These are phyloP conservation scores for Colletotrichum scovillei DNA, from an alignment of 2,329 filamentous ascomycete species.

Conservation along the genomic window DNA sequence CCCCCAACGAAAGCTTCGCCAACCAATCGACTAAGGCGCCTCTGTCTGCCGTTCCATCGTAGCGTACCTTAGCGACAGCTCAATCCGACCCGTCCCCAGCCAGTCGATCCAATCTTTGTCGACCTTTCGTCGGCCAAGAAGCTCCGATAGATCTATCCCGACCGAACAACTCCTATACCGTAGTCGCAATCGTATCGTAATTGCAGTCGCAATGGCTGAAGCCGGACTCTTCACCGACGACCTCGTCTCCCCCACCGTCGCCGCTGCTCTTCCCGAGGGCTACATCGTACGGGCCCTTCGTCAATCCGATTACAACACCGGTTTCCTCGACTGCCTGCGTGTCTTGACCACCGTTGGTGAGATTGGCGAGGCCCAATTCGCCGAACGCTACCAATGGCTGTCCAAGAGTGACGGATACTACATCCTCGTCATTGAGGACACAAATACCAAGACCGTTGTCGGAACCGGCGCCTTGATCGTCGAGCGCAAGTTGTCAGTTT, in stretches of 20 bases:
- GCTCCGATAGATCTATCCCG: neutral
- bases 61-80: neutral
- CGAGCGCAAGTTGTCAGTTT: constrained; percentile 90
- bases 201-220: constrained; percentile 39
- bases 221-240: constrained; percentile 80
- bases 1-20: constrained; percentile 30
- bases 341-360: constrained; percentile 95
- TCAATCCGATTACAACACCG: constrained; percentile 79
- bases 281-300: constrained; percentile 87
- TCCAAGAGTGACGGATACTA: constrained; percentile 82
- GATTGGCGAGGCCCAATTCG: constrained; percentile 79
- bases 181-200: neutral
- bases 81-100: neutral
- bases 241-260: constrained; percentile 82
- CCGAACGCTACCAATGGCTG: constrained; percentile 87
- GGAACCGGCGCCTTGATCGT: constrained; percentile 91
- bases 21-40: neutral
- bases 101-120: neutral
- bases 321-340: constrained; percentile 91
- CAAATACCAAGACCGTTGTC: constrained; percentile 73
- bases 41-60: neutral
- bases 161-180: neutral
- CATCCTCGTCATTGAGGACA: constrained; percentile 86
- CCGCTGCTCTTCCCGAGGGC: constrained; percentile 78
- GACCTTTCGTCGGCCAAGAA: neutral